Evolutionary conservation across 192 early-diverging fungal genomes (phyloP).

Genomic region (Paraglomus brasilianum): DNA sequence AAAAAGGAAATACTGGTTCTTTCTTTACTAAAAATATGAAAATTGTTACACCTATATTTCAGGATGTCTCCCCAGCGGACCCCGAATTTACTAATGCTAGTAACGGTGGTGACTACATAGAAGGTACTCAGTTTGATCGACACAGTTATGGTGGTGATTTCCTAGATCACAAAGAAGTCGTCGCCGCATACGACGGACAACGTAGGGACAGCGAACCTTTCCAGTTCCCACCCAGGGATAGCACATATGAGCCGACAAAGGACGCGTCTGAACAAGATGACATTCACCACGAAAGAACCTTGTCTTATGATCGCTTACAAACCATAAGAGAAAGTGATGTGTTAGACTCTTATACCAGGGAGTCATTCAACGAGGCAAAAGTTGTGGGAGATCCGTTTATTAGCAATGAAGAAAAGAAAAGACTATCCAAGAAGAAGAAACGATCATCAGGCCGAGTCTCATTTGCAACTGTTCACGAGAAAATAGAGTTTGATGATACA

Average conservation of each 20-base stretch:
- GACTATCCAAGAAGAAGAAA: neutral
- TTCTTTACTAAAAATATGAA: no score
- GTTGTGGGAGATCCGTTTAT: neutral
- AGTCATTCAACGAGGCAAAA: neutral
- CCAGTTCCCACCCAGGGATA: neutral
- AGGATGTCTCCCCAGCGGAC: neutral
- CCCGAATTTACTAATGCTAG: neutral
- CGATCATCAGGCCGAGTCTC: constrained; percentile 25
- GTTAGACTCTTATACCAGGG: neutral
- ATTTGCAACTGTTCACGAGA: constrained; percentile 22
- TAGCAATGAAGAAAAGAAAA: neutral
- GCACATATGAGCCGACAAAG: neutral
- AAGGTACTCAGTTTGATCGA: neutral
- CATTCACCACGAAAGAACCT: neutral
- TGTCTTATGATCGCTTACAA: no score
- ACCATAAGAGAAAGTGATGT: constrained; percentile 11
- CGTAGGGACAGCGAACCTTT: neutral
- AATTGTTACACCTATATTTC: no score
- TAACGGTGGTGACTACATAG: neutral
- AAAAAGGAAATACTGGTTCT: no score
- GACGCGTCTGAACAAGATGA: neutral
- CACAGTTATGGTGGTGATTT: neutral
- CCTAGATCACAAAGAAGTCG: neutral
- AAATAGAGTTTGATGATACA: constrained; percentile 18
- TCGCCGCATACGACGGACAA: neutral